These are phyloP conservation scores for Cercophora sp. DNA, from an alignment of 495 filamentous ascomycete species.

Conservation along the genomic window DNA sequence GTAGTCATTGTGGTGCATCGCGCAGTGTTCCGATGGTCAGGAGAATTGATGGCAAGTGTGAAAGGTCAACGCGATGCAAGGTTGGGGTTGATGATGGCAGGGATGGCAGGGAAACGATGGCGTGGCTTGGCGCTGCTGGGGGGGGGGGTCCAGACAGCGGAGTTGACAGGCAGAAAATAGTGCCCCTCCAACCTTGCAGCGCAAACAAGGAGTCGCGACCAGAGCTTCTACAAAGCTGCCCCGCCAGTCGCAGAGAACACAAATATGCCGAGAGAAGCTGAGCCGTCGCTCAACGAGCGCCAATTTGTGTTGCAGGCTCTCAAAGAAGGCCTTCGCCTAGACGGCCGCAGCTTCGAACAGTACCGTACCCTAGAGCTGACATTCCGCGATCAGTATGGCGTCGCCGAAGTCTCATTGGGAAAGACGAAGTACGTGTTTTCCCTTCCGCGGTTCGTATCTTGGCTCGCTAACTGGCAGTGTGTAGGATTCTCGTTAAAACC, in stretches of 20 bases:
- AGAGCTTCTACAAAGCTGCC: background rate
- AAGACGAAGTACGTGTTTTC: slow-evolving; percentile 68
- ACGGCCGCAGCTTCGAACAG: slow-evolving; percentile 73
- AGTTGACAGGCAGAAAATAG: slow-evolving; percentile 25
- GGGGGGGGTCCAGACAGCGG: too few relatives aligned
- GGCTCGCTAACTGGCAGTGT: slow-evolving; percentile 13
- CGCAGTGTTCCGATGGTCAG: background rate
- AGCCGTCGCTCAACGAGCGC: slow-evolving; percentile 74
- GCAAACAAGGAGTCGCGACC: too few relatives aligned
- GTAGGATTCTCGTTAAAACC: slow-evolving; percentile 78
- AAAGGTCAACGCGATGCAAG: background rate
- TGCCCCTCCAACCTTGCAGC: slow-evolving; percentile 9
- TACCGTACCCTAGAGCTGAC: slow-evolving; percentile 71
- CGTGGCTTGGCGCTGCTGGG: too few relatives aligned
- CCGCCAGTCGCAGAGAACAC: background rate
- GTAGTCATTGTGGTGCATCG: slow-evolving; percentile 57
- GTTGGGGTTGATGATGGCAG: background rate
- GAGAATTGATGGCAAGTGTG: background rate
- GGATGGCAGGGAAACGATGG: background rate
- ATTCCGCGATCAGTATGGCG: slow-evolving; percentile 88
- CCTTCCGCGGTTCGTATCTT: background rate
- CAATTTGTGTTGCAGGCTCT: slow-evolving; percentile 73
- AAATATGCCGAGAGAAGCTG: slow-evolving; percentile 83
- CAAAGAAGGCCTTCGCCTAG: slow-evolving; percentile 70
- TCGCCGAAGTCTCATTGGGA: slow-evolving; percentile 82